These are phyloP conservation scores for Aspergillus uvarum DNA, from an alignment of 2,329 filamentous ascomycete genomes.

Conservation along the genomic window DNA sequence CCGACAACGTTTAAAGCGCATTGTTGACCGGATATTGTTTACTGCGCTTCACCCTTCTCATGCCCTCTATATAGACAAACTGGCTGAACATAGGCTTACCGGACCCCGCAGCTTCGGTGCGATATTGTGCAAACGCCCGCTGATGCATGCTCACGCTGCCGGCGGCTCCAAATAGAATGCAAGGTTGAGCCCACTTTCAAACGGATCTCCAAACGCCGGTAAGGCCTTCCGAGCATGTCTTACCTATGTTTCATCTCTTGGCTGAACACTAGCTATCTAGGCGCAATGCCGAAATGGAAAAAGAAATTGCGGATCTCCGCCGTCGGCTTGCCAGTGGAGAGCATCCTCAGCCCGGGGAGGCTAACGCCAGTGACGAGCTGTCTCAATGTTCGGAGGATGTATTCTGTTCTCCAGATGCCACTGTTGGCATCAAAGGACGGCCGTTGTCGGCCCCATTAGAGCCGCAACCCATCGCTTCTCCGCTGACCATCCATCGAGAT, in stretches of 20 bases:
- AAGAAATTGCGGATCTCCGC: constrained; percentile 52
- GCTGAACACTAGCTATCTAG: constrained; percentile 36
- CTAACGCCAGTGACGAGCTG: constrained; percentile 30
- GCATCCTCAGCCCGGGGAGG: constrained; percentile 25
- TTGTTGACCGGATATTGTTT: too few relatives aligned
- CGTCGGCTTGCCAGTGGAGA: constrained; percentile 43
- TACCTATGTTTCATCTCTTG: neutral
- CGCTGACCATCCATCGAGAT: constrained; percentile 34
- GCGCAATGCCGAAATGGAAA: constrained; percentile 63
- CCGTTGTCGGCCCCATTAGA: constrained; percentile 38
- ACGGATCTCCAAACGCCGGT: constrained; percentile 61
- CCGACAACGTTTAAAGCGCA: too few relatives aligned
- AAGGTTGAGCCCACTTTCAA: constrained; percentile 67
- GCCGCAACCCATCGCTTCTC: constrained; percentile 33
- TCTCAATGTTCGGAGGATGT: constrained; percentile 38
- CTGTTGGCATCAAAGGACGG: constrained; percentile 27
- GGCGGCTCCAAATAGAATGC: constrained; percentile 61
- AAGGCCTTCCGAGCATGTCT: neutral
- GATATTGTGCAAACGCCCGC: constrained; percentile 66
- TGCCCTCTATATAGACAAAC: neutral
- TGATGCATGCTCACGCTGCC: constrained; percentile 60
- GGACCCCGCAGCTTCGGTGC: constrained; percentile 56
- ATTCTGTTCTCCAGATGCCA: constrained; percentile 32
- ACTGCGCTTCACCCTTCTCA: neutral
- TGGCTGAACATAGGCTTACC: constrained; percentile 19